phyloP scores from a whole-genome alignment of 495 filamentous ascomycete species.

The Penicillium lividum region DNA sequence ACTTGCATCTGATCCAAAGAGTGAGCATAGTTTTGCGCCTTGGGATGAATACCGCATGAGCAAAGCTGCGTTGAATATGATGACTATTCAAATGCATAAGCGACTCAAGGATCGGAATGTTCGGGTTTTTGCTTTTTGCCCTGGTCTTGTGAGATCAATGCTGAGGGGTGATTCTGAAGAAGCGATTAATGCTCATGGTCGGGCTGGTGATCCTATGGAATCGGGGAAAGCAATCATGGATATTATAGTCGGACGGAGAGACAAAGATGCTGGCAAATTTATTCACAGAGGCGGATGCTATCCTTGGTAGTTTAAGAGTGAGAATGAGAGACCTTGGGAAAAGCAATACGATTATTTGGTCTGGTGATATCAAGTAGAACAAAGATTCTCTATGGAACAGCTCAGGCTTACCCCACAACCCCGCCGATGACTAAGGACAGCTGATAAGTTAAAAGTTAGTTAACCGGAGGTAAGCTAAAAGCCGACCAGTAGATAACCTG shows the following conservation, averaged over 20 bases:
- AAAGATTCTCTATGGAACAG: too few species aligned
- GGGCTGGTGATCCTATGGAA: conserved; percentile 34
- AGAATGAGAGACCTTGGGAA: too few species aligned
- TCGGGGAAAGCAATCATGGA: conserved; percentile 32
- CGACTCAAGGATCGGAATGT: conserved; percentile 14
- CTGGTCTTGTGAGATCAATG: conserved; percentile 37
- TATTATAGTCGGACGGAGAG: conserved; percentile 35
- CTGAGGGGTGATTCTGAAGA: conserved; percentile 36
- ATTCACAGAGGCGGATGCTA: conserved; percentile 27
- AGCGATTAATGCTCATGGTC: conserved; percentile 23
- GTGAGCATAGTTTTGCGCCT: conserved; percentile 14
- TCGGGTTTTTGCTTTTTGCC: conserved; percentile 30
- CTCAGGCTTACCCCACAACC: not conserved
- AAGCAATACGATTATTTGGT: not conserved
- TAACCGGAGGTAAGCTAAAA: not conserved
- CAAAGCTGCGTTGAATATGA: conserved; percentile 49
- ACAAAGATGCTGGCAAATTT: conserved; percentile 38
- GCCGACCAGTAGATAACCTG: not conserved
- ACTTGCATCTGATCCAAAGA: conserved; percentile 28
- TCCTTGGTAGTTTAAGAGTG: conserved; percentile 24
- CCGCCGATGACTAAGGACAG: not conserved
- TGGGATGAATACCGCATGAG: conserved; percentile 38
- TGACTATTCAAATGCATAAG: conserved; percentile 25
- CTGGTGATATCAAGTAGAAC: not conserved
- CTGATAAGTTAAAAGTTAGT: not conserved